These are phyloP conservation scores for Paramarasmius palmivorus DNA, from an alignment of 1,284 basidiomycete genomes.

Conservation along the genomic window DNA sequence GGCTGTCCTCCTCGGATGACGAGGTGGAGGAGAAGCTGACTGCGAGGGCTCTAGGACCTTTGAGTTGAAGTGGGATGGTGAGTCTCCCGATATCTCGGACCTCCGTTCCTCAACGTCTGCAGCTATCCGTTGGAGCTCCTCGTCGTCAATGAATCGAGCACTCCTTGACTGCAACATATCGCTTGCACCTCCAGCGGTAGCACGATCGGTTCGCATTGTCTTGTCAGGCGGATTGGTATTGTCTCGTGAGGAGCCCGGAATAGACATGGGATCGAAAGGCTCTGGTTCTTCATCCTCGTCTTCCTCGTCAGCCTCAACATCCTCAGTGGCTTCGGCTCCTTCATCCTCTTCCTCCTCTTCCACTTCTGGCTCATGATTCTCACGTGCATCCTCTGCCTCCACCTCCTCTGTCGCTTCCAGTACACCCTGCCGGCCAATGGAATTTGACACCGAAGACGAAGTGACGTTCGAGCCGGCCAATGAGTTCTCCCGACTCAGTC, in stretches of 20 bases:
- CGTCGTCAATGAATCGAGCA: conserved; percentile 43
- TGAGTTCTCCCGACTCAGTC: conserved; percentile 34
- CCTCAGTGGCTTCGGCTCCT: conserved; percentile 26
- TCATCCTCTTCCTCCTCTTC: conserved; percentile 22
- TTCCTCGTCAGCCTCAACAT: conserved; percentile 28
- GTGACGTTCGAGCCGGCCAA: neutral
- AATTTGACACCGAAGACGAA: neutral
- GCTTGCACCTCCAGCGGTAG: conserved; percentile 35
- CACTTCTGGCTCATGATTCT: conserved; percentile 5
- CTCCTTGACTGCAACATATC: conserved; percentile 12
- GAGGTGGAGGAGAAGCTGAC: conserved; percentile 7
- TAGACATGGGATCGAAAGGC: conserved; percentile 35
- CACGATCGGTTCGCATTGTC: conserved; percentile 50
- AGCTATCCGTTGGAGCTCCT: conserved; percentile 54
- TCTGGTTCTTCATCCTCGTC: conserved; percentile 25
- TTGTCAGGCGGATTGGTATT: conserved; percentile 27
- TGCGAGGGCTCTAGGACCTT: conserved; percentile 10
- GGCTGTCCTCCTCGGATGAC: neutral
- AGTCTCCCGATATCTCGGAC: conserved; percentile 32
- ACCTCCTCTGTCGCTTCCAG: neutral
- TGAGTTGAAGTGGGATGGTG: conserved; percentile 13
- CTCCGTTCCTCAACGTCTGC: conserved; percentile 61
- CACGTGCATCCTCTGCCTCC: neutral
- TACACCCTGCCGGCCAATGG: too few species aligned
- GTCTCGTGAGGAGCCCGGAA: conserved; percentile 29